phyloP scores from a whole-genome alignment of 1,139 yeast species.

The Scheffersomyces lignicola region DNA sequence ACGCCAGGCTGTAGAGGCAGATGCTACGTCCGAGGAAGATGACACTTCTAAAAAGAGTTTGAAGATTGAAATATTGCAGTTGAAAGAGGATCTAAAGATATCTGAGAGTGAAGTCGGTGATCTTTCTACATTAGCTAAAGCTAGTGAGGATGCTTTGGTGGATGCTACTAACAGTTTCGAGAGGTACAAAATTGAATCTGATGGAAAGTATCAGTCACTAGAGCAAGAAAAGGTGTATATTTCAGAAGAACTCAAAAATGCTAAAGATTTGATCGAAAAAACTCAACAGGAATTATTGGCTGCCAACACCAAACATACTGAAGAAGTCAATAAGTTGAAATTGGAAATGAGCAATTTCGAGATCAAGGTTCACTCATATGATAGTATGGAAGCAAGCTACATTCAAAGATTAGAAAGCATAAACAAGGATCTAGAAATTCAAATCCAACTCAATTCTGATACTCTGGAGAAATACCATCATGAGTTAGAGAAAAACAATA shows the following conservation, averaged over 20 bases:
- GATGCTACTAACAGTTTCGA: conserved; percentile 42
- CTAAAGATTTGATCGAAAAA: conserved; percentile 16
- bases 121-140: conserved; percentile 38
- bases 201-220: conserved; percentile 20
- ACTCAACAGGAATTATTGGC: conserved; percentile 18
- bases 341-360: conserved; percentile 21
- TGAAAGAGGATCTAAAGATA: conserved; percentile 35
- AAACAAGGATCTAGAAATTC: conserved; percentile 49
- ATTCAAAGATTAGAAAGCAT: conserved; percentile 31
- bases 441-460: conserved; percentile 48
- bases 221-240: conserved; percentile 23
- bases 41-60: conserved; percentile 8
- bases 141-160: conserved; percentile 42
- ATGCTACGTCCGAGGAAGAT: conserved; percentile 7
- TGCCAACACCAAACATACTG: conserved; percentile 14
- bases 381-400: conserved; percentile 33
- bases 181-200: conserved; percentile 28
- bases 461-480: conserved; percentile 57
- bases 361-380: conserved; percentile 37
- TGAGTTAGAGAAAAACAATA: conserved; percentile 58
- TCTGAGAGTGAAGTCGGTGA: conserved; percentile 43
- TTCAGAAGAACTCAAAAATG: conserved; percentile 18
- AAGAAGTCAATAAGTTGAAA: conserved; percentile 23
- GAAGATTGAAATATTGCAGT: conserved; percentile 31
- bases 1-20: conserved; percentile 6